Base-by-base conservation (phyloP, 1,284 basidiomycete species). In the Ceratobasidium sp. region DNA sequence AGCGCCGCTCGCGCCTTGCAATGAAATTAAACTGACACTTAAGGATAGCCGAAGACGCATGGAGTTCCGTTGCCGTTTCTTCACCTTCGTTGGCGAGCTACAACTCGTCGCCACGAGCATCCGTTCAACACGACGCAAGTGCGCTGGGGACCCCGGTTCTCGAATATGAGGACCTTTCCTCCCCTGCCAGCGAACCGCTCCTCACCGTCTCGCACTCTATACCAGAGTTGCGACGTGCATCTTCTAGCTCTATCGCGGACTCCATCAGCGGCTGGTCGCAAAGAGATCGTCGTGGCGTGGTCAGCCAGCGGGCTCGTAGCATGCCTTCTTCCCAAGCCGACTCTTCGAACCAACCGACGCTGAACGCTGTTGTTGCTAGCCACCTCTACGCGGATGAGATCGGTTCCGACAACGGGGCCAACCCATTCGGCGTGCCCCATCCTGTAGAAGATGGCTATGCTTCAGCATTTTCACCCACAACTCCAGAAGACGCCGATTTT, bases 41-140 rank as follows among this genome's bases (percentile, higher is more conserved):
- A 22, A 47, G 10, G 10, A 47, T 22, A 60, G 57, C 20, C 2
- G 31, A 43, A 20, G 60, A 64, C 31, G 8, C 31, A 27, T 64
- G 60, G 60, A 64, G 47, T n/a, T 38, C 47, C n/a, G 22, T 22
- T 25, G 58, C 58, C 10, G 31, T 47, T 27, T 62, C 58, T 22
- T 64, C 60, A 12, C 47, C 60, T 8, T 64, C 60, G 2, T 8
- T 40, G 31, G 60, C 43, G 2, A 64, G 60, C 22, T 52, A 38
- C 25, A 64, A 45, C 20, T 64, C 47, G 10, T 64, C 60, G 3
- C 47, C 60, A n/a, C n/a, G n/a, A 12, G 25, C 12, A 7, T 62
- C 47, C 7, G 34, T 17, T 8, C 45, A 40, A n/a, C 31, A 42
- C 60, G 47, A 52, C 34, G 10, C 20, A 2, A 64, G 60, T 25